Base-by-base conservation (phyloP, 768 basidiomycete genomes). In the Auricularia sp. region DNA sequence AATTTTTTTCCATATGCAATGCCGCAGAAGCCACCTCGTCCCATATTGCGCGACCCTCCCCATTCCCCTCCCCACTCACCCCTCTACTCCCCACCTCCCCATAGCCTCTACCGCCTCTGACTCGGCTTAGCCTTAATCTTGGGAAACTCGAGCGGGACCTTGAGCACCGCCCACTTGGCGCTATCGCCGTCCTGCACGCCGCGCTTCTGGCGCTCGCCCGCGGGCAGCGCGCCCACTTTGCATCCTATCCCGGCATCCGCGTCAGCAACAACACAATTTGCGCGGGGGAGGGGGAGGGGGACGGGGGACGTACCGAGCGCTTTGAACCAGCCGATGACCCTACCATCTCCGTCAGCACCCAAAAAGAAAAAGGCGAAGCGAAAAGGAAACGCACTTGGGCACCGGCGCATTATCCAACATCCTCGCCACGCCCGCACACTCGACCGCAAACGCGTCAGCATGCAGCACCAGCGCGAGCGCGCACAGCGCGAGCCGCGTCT, bases 381-480 rank as follows among this genome's bases (percentile, higher is more conserved):
- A n/a, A n/a, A n/a, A 65, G 35, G 18, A 62, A 29, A 29, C 90
- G 67, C 70, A 96, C 94, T 84, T 85, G 5, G 78, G 62, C 11
- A 82, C 70, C 3, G 82, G 71, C 79, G 92, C 56, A 33, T 59
- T 82, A 67, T 81, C 84, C 6, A 98, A 75, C 75, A 97, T 95
- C 6, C 80, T 77, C 2, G 93, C 90, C 39, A 97, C 76, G 35
- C 81, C 71, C 1, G 80, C 77, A 0, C 86, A 80, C 67, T 97
- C 87, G 0, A 87, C 83, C 0, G 85, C 84, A 70, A 84, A 96
- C 63, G 85, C 83, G 68, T 97, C 94, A 6, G 94, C 73, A 61
- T 82, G 85, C 35, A 97, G 82, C 70, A 88, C 91, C 0, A 96
- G 77, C 1, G 89, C 87, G 66, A 96, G 88, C 71, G 94, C 81